A percentile compares a stretch with the other conserved stretches of the same genome.
phyloP scores from a whole-genome alignment of 345 rosid species.

The Pistacia integerrima region DNA sequence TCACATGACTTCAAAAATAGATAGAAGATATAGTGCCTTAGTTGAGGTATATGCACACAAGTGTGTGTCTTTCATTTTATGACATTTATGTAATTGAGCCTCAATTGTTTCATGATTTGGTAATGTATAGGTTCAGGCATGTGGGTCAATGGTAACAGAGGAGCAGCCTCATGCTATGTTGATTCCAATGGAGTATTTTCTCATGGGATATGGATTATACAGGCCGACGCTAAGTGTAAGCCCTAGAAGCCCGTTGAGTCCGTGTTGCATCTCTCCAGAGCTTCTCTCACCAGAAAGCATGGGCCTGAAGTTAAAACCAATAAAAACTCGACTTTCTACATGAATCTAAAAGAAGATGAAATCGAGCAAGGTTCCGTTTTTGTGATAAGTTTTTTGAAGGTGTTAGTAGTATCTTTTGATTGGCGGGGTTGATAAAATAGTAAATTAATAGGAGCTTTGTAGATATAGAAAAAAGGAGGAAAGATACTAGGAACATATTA shows the following conservation, averaged over 20 bases:
- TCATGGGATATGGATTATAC: constrained; percentile 79
- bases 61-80: background rate
- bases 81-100: background rate
- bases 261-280: constrained; percentile 77
- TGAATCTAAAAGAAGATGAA: constrained; percentile 16
- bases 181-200: constrained; percentile 88
- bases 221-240: constrained; percentile 73
- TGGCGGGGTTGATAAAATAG: constrained; percentile 11
- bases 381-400: constrained; percentile 25
- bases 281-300: constrained; percentile 98
- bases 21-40: constrained; percentile 79
- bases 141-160: constrained; percentile 95
- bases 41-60: constrained; percentile 62
- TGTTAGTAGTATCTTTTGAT: constrained; percentile 25
- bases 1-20: constrained; percentile 78
- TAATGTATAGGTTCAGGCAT: constrained; percentile 75
- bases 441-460: constrained; percentile 28
- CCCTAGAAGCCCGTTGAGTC: constrained; percentile 92
- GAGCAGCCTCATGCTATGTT: constrained; percentile 98
- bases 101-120: background rate
- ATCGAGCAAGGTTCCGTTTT: constrained; percentile 9
- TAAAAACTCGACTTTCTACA: constrained; percentile 62
- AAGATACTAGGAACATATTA: constrained; percentile 20
- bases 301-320: constrained; percentile 97
- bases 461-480: constrained; percentile 30